A percentile compares a stretch with the other conserved stretches of the same genome.
Conservation (phyloP, 2,329 filamentous ascomycete genomes). For the Colletotrichum abscissum region DNA sequence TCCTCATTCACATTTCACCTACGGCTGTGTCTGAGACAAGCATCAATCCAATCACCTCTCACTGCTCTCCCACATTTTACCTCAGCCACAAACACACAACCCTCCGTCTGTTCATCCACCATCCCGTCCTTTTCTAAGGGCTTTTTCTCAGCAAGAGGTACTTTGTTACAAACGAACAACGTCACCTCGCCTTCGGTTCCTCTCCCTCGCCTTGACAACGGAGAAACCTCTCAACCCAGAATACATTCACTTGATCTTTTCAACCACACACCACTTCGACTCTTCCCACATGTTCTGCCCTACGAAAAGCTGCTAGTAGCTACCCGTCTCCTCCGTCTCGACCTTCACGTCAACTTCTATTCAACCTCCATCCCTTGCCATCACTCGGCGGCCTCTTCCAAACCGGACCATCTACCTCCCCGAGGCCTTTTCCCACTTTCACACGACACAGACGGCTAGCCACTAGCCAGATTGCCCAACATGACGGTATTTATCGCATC, state of each 20-base stretch:
- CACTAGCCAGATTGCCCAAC: slow-evolving; percentile 40
- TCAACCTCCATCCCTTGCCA: background rate
- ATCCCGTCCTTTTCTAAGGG: background rate
- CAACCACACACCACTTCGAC: background rate
- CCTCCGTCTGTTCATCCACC: background rate
- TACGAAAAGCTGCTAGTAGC: slow-evolving; percentile 20
- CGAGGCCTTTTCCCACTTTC: background rate
- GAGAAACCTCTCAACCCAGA: slow-evolving; percentile 21
- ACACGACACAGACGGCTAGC: background rate
- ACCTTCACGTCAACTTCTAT: background rate
- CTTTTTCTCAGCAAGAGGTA: background rate
- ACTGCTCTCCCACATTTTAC: background rate
- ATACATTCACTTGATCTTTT: background rate
- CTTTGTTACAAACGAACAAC: background rate
- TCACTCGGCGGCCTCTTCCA: background rate
- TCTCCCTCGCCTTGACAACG: slow-evolving; percentile 13
- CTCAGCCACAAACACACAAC: background rate
- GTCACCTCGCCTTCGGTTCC: background rate
- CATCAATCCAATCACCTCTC: slow-evolving; percentile 22
- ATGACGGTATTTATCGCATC: slow-evolving; percentile 65
- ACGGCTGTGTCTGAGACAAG: slow-evolving; percentile 26
- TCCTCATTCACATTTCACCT: background rate
- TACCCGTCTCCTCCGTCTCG: background rate
- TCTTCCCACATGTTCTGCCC: slow-evolving; percentile 23
- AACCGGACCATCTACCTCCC: background rate